These are phyloP conservation scores for Hyaloscypha variabilis DNA, from an alignment of 495 filamentous ascomycete species.

Conservation along the genomic window DNA sequence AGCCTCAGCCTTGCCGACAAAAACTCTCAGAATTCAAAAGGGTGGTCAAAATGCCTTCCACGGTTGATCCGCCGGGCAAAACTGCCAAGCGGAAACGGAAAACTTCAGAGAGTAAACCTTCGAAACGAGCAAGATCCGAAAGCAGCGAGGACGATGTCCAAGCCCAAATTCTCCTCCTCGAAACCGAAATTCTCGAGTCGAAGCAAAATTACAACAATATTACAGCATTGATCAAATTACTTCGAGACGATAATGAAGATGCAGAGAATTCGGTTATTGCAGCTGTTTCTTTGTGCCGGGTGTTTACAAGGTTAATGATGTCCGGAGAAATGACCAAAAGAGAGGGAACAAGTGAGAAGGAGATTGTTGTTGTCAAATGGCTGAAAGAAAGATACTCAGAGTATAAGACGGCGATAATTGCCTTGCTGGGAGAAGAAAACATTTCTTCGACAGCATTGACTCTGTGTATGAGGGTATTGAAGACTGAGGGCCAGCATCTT, in stretches of 20 bases:
- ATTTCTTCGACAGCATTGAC: constrained; percentile 64
- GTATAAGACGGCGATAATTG: constrained; percentile 60
- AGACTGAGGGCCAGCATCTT: constrained; percentile 69
- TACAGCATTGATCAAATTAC: constrained; percentile 65
- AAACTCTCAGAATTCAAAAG: neutral
- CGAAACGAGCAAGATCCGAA: constrained; percentile 46
- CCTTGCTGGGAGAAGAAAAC: constrained; percentile 56
- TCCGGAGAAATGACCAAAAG: constrained; percentile 69
- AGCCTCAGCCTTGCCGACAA: constrained; percentile 10
- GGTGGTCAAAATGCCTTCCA: constrained; percentile 25
- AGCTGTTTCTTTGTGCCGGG: constrained; percentile 80
- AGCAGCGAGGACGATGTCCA: constrained; percentile 49
- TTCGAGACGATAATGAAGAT: constrained; percentile 44
- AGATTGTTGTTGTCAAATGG: constrained; percentile 76
- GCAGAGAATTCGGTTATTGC: constrained; percentile 55
- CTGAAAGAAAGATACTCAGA: constrained; percentile 72
- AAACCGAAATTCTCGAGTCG: constrained; percentile 78
- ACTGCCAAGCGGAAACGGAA: constrained; percentile 48
- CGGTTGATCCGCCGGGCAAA: neutral
- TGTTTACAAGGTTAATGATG: constrained; percentile 83
- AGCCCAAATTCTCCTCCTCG: constrained; percentile 66
- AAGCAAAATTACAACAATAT: constrained; percentile 94
- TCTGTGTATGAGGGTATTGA: constrained; percentile 80
- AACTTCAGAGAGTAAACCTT: constrained; percentile 34
- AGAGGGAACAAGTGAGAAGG: constrained; percentile 66